Base-by-base conservation (phyloP, 306 rosid genomes). In the Cicer judaicum region DNA sequence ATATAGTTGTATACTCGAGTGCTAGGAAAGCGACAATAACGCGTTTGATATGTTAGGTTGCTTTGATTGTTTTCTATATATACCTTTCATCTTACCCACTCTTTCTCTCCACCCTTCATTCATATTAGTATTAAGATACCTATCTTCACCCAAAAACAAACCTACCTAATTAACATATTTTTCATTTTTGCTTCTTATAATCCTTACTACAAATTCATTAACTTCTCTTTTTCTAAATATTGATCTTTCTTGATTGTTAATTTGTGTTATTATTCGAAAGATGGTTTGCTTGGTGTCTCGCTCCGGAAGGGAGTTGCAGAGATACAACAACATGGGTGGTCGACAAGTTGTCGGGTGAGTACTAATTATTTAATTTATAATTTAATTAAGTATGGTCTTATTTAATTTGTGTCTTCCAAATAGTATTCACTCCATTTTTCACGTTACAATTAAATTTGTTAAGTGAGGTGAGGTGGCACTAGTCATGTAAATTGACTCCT, bases 321-420 rank as follows among this genome's bases (percentile, higher is more conserved):
- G 99, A 63, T 94, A 94, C 76, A 89, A 82, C 75, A 80, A 82
- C 59, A 78, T 86, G 95, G 99, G 99, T 38, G 87, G 84, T 81
- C 96, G 99, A 29, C 97, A 94, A 90, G 99, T 94, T 75, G 99
- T 91, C 0, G 99, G 99, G 99, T 92, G 68, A 71, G 85, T 24
- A 39, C 1, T 34, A 10, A 6, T 8, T 21, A 14, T 7, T 7
- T 24, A 2, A 24, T 24, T 24, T 24, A 24, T 24, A 24, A 24
- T 24, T 24, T 24, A 24, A 24, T 24, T 24, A 24, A 9, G 15
- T 48, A 18, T 55, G 6, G 12, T 55, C 7, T 36, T 13, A 7
- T 1, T 39, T 14, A 3, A 38, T n/a, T 62, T 6, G 10, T 29
- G 36, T 38, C 64, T 40, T 34, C 49, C 0, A 64, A 70, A 24